Conservation (phyloP, 2,329 filamentous ascomycete species). For the Fusarium torreyae region DNA sequence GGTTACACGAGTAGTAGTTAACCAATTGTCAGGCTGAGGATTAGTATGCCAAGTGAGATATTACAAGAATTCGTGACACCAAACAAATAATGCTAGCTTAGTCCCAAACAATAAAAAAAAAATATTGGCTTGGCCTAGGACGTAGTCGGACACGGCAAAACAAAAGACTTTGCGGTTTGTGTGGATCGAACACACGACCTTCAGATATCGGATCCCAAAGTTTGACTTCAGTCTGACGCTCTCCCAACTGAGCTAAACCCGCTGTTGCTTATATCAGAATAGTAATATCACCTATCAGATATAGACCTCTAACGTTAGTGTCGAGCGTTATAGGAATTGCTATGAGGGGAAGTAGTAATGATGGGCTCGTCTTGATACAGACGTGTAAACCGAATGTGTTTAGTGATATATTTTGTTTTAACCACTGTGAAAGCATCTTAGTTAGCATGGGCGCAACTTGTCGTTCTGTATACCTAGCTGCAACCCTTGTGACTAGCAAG, state of each 20-base stretch:
- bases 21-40: too few relatives aligned
- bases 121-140: background rate
- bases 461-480: too few relatives aligned
- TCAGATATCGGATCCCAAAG: conserved; percentile 49
- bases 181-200: conserved; percentile 53
- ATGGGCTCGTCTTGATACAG: background rate
- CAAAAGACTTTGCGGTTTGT: conserved; percentile 45
- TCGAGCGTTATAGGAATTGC: background rate
- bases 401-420: too few relatives aligned
- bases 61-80: background rate
- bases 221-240: conserved; percentile 47
- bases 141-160: conserved; percentile 6
- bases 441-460: too few relatives aligned
- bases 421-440: too few relatives aligned
- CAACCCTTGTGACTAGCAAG: too few relatives aligned
- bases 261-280: conserved; percentile 6
- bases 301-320: rapidly evolving
- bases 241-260: conserved; percentile 54
- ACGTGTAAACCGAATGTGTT: too few relatives aligned
- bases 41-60: too few relatives aligned
- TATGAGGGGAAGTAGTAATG: background rate
- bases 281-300: rapidly evolving
- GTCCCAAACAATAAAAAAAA: conserved; percentile 9
- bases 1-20: too few relatives aligned
- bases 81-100: background rate